Evolutionary conservation across 768 basidiomycete species (phyloP).

Genomic region (Coprinopsis cinerea): DNA sequence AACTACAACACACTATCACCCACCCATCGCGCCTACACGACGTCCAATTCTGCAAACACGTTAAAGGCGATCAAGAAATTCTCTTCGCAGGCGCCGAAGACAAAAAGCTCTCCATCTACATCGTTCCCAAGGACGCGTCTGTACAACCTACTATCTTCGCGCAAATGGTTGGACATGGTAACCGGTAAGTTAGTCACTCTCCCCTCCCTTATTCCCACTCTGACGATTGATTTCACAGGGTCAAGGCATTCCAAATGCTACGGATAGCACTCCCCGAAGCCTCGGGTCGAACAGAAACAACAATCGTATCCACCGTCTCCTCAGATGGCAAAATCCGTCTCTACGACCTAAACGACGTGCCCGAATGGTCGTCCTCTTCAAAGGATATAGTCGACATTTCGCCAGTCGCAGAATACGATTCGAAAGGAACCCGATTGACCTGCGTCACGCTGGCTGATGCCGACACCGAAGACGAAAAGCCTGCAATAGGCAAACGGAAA

Average conservation of each 20-base stretch:
- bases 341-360: constrained; percentile 59
- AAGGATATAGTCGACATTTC: constrained; percentile 31
- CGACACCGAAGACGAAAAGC: constrained; percentile 12
- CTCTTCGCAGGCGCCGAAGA: constrained; percentile 87
- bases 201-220: constrained; percentile 2
- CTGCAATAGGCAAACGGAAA: constrained; percentile 22
- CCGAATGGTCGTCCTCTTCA: constrained; percentile 17
- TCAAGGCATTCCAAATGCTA: constrained; percentile 75
- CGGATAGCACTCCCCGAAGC: constrained; percentile 48
- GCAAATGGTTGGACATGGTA: constrained; percentile 72
- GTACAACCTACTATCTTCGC: constrained; percentile 56
- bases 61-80: constrained; percentile 54
- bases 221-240: constrained; percentile 35
- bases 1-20: constrained; percentile 59
- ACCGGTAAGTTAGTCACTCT: constrained; percentile 54
- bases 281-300: constrained; percentile 38
- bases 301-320: constrained; percentile 69
- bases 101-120: constrained; percentile 78
- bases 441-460: constrained; percentile 43
- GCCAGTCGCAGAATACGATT: constrained; percentile 69
- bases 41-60: constrained; percentile 64
- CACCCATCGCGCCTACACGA: constrained; percentile 86
- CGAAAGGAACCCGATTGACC: constrained; percentile 81
- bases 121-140: constrained; percentile 41
- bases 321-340: constrained; percentile 85